Percentiles rank a stretch among this genome's conserved stretches.
These are phyloP conservation scores for Effrenium voratum DNA, from an alignment of 73 alveolate species.

Conservation along the genomic window DNA sequence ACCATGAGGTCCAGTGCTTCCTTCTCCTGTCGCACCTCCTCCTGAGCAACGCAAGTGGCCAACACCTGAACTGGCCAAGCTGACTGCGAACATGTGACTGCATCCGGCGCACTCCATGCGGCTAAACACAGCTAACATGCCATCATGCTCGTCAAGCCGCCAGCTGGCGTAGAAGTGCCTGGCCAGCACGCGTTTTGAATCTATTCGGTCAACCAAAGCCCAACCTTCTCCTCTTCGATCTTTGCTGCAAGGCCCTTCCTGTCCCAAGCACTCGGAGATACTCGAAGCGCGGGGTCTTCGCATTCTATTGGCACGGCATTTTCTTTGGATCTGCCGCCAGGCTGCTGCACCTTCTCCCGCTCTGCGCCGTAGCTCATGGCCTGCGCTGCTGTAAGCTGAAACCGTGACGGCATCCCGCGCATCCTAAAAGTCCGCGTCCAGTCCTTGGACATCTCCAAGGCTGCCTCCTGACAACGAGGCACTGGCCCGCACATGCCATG, in stretches of 20 bases:
- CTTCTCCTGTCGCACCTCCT: slow-evolving; percentile 68
- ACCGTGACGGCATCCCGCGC: neutral
- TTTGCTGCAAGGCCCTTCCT: slow-evolving; percentile 24
- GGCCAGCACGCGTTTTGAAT: neutral
- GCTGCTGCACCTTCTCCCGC: slow-evolving; percentile 48
- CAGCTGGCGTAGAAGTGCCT: neutral
- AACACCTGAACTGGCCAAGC: too few species aligned
- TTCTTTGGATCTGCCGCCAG: neutral
- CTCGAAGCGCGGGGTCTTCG: too few species aligned
- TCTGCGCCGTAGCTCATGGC: slow-evolving; percentile 35
- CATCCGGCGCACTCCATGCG: neutral
- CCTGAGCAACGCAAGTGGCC: too few species aligned
- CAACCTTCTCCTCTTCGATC: slow-evolving; percentile 40
- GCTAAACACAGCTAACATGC: neutral
- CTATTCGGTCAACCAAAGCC: neutral
- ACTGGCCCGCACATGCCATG: neutral
- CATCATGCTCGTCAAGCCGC: neutral
- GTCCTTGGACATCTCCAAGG: slow-evolving; percentile 73
- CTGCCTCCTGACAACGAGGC: slow-evolving; percentile 39
- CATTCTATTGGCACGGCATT: neutral
- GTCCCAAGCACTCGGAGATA: too few species aligned
- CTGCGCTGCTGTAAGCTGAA: neutral
- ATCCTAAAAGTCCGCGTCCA: neutral
- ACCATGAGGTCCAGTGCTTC: slow-evolving; percentile 57
- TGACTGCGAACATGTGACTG: neutral